These are phyloP conservation scores for Fragaria nilgerrensis DNA, from an alignment of 306 rosid genomes.

Conservation along the genomic window DNA sequence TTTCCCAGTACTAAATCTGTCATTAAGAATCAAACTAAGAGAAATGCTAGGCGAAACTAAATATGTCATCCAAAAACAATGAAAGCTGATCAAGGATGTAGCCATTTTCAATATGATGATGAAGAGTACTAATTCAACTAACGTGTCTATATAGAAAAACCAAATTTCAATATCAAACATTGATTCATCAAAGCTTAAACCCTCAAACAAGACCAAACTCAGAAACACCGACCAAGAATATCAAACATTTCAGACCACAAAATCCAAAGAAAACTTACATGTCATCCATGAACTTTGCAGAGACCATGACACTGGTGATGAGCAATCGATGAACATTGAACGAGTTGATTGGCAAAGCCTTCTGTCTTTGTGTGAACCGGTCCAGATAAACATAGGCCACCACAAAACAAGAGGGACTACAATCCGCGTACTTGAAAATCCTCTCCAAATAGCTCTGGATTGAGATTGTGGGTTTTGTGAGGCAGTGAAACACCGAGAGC, in stretches of 20 bases:
- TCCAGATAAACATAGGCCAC: slow-evolving; percentile 87
- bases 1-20: background rate
- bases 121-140: background rate
- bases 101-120: too few species aligned
- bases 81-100: background rate
- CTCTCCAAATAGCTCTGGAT: slow-evolving; percentile 68
- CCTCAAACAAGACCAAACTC: background rate
- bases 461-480: slow-evolving; percentile 64
- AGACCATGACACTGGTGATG: slow-evolving; percentile 77
- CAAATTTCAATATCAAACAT: background rate
- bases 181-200: background rate
- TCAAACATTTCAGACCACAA: background rate
- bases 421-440: slow-evolving; percentile 84
- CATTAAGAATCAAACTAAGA: background rate
- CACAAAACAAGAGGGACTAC: slow-evolving; percentile 81
- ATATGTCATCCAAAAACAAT: background rate
- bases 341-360: slow-evolving; percentile 58
- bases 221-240: background rate
- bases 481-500: slow-evolving; percentile 72
- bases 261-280: slow-evolving; percentile 38
- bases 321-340: slow-evolving; percentile 82
- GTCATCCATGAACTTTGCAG: slow-evolving; percentile 96
- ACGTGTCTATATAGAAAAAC: background rate
- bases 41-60: too few species aligned
- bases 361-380: slow-evolving; percentile 72